phyloP scores from a whole-genome alignment of 805 yeast genomes.

The Zygosaccharomyces rouxii region DNA sequence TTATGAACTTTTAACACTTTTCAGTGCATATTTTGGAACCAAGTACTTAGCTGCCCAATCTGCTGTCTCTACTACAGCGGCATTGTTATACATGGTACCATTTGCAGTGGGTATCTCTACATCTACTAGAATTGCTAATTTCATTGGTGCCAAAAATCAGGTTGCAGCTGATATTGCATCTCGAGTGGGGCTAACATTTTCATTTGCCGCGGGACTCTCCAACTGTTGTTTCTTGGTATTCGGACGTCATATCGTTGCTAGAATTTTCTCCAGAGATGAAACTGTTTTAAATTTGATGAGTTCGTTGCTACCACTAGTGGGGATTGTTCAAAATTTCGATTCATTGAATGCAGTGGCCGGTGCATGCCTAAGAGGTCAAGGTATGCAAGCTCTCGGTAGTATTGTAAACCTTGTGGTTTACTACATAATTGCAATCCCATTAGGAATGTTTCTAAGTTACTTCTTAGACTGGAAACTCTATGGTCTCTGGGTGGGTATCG shows the following conservation, averaged over 20 bases:
- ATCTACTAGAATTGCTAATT: constrained; percentile 69
- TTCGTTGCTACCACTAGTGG: constrained; percentile 54
- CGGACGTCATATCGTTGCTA: constrained; percentile 49
- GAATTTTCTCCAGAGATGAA: constrained; percentile 56
- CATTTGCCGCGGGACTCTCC: constrained; percentile 43
- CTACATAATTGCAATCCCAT: constrained; percentile 71
- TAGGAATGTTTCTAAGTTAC: constrained; percentile 56
- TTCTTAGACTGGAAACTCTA: constrained; percentile 42
- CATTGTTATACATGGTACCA: constrained; percentile 66
- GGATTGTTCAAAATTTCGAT: constrained; percentile 66
- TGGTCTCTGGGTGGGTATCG: constrained; percentile 80
- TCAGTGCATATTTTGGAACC: constrained; percentile 68
- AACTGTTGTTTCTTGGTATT: constrained; percentile 49
- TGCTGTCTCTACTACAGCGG: constrained; percentile 61
- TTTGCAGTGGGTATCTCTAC: constrained; percentile 69
- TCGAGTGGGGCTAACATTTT: constrained; percentile 41
- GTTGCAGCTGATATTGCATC: constrained; percentile 46
- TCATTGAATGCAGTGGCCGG: constrained; percentile 70
- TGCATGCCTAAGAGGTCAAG: constrained; percentile 81
- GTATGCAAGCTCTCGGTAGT: constrained; percentile 76
- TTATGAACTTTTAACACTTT: constrained; percentile 65
- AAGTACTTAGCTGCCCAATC: constrained; percentile 69
- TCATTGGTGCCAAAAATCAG: constrained; percentile 55
- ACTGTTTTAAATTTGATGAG: constrained; percentile 51
- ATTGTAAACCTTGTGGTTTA: constrained; percentile 62